Conservation (phyloP, 257 asterid genomes). For the Solanum dulcamara region DNA sequence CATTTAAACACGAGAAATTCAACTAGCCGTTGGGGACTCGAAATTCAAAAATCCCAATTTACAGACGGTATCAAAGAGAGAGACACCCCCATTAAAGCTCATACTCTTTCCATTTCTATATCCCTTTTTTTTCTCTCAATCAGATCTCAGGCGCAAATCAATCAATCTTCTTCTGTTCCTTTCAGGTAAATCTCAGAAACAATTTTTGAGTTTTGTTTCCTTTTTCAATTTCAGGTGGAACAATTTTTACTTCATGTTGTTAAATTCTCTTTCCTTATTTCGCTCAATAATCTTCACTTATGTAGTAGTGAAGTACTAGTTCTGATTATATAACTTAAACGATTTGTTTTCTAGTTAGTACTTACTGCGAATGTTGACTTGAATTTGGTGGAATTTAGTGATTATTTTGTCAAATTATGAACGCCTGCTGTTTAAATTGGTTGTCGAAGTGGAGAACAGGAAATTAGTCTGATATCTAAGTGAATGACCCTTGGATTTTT, state of each 20-base stretch:
- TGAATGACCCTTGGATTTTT: neutral
- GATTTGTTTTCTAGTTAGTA: neutral
- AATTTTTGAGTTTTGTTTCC: neutral
- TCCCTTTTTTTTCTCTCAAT: constrained; percentile 5
- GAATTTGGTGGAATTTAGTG: neutral
- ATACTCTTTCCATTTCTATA: neutral
- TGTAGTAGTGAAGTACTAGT: neutral
- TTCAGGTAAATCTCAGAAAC: constrained; percentile 1
- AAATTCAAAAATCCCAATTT: constrained; percentile 23
- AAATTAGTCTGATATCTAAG: neutral
- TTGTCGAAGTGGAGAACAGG: neutral
- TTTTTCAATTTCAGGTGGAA: neutral
- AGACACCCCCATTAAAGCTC: neutral
- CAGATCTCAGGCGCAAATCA: constrained; percentile 3
- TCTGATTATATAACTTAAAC: no score
- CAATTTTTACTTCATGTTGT: neutral
- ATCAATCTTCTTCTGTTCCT: neutral
- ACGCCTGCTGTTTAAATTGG: neutral
- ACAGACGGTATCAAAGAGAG: neutral
- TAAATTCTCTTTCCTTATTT: neutral
- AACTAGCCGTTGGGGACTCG: constrained; percentile 50
- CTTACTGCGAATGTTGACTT: neutral
- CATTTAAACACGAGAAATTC: neutral
- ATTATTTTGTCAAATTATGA: neutral
- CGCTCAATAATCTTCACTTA: neutral